phyloP scores from a whole-genome alignment of 2,329 filamentous ascomycete genomes.

The Penicillium sp. region DNA sequence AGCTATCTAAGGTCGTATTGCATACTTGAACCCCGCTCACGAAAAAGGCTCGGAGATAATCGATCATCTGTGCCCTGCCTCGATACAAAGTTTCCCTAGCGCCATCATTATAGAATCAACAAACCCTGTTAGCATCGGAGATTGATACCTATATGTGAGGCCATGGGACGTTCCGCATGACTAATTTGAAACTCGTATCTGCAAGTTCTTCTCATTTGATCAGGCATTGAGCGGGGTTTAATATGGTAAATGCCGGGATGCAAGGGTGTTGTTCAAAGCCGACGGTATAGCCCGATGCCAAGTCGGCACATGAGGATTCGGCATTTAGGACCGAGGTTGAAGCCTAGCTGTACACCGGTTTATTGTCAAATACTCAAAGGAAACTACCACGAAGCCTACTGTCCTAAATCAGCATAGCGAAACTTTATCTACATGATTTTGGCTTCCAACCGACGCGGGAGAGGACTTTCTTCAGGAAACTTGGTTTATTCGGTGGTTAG shows the following conservation, averaged over 20 bases:
- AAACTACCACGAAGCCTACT: neutral
- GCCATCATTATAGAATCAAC: neutral
- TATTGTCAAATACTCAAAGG: neutral
- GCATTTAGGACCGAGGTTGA: constrained; percentile 4
- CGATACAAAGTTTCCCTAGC: neutral
- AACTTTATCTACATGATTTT: neutral
- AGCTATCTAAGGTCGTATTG: neutral
- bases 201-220: neutral
- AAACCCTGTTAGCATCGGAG: neutral
- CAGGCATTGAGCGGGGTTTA: neutral
- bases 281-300: neutral
- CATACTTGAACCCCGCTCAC: neutral
- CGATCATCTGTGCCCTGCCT: neutral
- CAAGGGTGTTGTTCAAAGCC: neutral
- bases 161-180: neutral
- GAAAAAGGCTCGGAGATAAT: constrained; percentile 3
- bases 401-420: neutral
- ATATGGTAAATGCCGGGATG: neutral
- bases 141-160: neutral
- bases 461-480: neutral
- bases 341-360: neutral
- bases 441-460: neutral
- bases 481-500: neutral
- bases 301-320: constrained; percentile 5
- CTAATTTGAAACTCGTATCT: constrained; percentile 1